These are phyloP conservation scores for Thoreauomyces humboldtii DNA, from an alignment of 192 early-diverging fungal species.

Conservation along the genomic window DNA sequence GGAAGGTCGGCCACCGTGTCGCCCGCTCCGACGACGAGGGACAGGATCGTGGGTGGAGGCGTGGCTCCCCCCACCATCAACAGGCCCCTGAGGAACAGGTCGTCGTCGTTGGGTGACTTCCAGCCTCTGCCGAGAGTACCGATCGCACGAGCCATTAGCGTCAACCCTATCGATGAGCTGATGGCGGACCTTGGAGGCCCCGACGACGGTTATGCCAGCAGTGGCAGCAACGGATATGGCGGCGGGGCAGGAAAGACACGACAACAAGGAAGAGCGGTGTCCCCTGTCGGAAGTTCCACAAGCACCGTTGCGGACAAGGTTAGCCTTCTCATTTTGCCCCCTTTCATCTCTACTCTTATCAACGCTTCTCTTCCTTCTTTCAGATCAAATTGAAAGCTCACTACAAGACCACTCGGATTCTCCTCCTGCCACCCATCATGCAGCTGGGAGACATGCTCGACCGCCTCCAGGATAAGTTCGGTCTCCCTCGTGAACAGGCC, in stretches of 20 bases:
- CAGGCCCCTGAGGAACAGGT: not conserved
- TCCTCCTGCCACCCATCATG: slow-evolving; percentile 54
- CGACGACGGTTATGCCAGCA: not conserved
- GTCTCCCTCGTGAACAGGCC: slow-evolving; percentile 15
- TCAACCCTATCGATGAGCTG: slow-evolving; percentile 24
- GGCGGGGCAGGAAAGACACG: not conserved
- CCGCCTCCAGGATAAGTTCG: slow-evolving; percentile 64
- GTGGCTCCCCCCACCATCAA: not conserved
- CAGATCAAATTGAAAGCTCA: slow-evolving; percentile 65
- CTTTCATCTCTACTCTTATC: not conserved
- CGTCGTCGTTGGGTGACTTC: not conserved
- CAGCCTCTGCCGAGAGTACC: not conserved
- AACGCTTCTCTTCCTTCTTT: not conserved
- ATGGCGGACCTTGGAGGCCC: not conserved
- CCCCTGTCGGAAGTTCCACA: not conserved
- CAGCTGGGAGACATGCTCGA: slow-evolving; percentile 50
- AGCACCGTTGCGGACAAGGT: slow-evolving; percentile 12
- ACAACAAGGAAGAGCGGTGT: not conserved
- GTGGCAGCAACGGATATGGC: not conserved
- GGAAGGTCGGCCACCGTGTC: slow-evolving; percentile 9
- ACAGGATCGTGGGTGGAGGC: not conserved
- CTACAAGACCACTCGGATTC: slow-evolving; percentile 54
- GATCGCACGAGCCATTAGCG: not conserved
- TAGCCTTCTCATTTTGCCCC: not conserved
- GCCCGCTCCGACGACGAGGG: not conserved